Conservation (phyloP, 2,329 filamentous ascomycete species). For the Daldinia sp. region DNA sequence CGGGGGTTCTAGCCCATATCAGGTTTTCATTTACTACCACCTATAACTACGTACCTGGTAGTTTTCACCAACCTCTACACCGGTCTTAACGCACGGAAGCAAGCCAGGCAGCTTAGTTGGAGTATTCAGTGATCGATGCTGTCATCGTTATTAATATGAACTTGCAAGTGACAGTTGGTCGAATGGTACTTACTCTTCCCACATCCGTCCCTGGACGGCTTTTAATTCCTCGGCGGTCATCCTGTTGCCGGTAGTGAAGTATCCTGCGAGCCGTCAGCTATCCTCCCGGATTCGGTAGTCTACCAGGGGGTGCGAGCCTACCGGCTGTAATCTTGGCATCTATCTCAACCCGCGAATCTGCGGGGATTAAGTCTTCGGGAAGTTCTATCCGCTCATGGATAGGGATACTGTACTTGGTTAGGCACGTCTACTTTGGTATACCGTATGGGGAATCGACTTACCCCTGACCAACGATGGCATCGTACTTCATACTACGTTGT, state of each 20-base stretch:
- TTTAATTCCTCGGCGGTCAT: conserved; percentile 87
- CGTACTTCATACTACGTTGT: conserved; percentile 79
- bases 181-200: conserved; percentile 74
- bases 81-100: no score
- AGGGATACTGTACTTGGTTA: conserved; percentile 67
- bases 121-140: conserved; percentile 53
- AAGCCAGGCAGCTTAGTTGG: conserved; percentile 30
- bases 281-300: conserved; percentile 16
- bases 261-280: conserved; percentile 57
- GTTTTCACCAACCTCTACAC: conserved; percentile 33
- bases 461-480: conserved; percentile 86
- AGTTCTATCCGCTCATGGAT: conserved; percentile 92
- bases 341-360: conserved; percentile 96
- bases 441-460: conserved; percentile 49
- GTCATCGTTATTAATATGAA: conserved; percentile 40
- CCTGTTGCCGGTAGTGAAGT: conserved; percentile 87
- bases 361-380: conserved; percentile 91
- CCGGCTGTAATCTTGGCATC: conserved; percentile 97
- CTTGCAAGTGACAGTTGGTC: conserved; percentile 18
- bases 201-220: conserved; percentile 86
- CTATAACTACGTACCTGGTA: conserved; percentile 23
- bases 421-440: conserved; percentile 27
- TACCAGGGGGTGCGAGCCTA: conserved; percentile 53
- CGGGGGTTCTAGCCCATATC: conserved; percentile 35
- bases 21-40: conserved; percentile 31